Percentiles rank a stretch among this genome's conserved stretches.
phyloP scores from a whole-genome alignment of 768 basidiomycete genomes.

The Porphyrellus cyaneotinctus region DNA sequence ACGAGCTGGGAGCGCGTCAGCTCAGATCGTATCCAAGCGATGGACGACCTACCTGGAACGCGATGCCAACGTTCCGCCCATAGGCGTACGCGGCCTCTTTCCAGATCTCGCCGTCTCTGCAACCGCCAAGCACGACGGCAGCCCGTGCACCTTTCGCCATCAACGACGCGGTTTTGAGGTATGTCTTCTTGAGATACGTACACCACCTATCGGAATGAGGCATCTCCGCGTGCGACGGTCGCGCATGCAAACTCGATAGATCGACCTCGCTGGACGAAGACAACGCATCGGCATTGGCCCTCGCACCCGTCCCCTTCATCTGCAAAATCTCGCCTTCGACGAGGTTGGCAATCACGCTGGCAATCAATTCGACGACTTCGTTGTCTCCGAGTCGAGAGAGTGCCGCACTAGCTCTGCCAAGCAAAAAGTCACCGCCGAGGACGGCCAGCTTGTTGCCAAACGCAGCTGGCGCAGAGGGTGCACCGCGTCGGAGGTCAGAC shows the following conservation, averaged over 20 bases:
- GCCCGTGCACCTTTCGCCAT: conserved; percentile 48
- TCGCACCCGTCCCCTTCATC: conserved; percentile 19
- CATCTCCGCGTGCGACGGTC: conserved; percentile 28
- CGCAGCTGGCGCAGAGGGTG: conserved; percentile 63
- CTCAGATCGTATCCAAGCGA: background rate
- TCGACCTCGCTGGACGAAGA: conserved; percentile 26
- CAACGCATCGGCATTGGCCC: background rate
- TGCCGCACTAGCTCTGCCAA: conserved; percentile 86
- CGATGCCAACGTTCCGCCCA: conserved; percentile 3
- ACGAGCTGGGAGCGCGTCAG: conserved; percentile 58
- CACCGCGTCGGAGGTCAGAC: conserved; percentile 66
- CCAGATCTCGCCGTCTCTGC: conserved; percentile 68
- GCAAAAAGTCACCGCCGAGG: conserved; percentile 92
- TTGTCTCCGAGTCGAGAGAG: conserved; percentile 79
- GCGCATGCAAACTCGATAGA: conserved; percentile 42
- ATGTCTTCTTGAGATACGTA: conserved; percentile 86
- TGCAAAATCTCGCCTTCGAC: conserved; percentile 97
- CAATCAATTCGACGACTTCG: conserved; percentile 91
- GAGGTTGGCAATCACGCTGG: conserved; percentile 88
- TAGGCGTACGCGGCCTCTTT: conserved; percentile 83
- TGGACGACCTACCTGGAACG: background rate
- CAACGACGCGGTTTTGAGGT: conserved; percentile 28
- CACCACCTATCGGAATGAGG: conserved; percentile 54
- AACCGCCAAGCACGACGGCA: conserved; percentile 85
- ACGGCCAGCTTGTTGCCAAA: conserved; percentile 94